phyloP scores from a whole-genome alignment of 2,329 filamentous ascomycete species.

The Xylaria digitata region DNA sequence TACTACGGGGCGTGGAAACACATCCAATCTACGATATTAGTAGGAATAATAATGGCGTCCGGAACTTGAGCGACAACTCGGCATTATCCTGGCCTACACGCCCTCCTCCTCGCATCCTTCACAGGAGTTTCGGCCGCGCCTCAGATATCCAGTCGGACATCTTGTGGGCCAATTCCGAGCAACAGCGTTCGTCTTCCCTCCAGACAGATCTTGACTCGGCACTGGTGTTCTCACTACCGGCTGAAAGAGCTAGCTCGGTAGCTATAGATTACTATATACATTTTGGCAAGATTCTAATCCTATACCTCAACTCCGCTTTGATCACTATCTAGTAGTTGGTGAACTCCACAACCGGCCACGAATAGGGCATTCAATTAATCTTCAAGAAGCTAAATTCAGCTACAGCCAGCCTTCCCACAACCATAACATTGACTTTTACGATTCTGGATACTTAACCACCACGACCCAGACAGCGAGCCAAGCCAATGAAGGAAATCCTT shows the following conservation, averaged over 20 bases:
- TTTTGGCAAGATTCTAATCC: neutral
- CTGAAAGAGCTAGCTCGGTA: neutral
- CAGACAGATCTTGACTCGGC: neutral
- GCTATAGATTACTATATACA: neutral
- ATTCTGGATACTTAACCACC: constrained; percentile 8
- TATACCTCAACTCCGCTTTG: neutral
- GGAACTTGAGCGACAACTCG: neutral
- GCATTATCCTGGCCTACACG: neutral
- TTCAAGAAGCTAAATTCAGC: neutral
- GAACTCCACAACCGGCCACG: too few relatives aligned
- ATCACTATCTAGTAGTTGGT: too few relatives aligned
- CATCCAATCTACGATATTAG: neutral
- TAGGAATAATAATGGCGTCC: neutral
- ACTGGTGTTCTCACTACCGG: neutral
- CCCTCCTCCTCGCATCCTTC: neutral
- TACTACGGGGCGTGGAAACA: neutral
- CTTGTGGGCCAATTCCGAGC: neutral
- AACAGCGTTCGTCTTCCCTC: neutral
- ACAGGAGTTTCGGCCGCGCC: too few relatives aligned
- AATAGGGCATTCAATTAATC: neutral
- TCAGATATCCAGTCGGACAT: neutral
- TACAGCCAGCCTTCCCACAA: neutral
- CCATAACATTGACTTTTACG: neutral
- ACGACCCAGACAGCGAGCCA: neutral
- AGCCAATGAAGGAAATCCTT: neutral